phyloP scores from a whole-genome alignment of 2,329 filamentous ascomycete genomes.

The Cryphonectria carpinicola region DNA sequence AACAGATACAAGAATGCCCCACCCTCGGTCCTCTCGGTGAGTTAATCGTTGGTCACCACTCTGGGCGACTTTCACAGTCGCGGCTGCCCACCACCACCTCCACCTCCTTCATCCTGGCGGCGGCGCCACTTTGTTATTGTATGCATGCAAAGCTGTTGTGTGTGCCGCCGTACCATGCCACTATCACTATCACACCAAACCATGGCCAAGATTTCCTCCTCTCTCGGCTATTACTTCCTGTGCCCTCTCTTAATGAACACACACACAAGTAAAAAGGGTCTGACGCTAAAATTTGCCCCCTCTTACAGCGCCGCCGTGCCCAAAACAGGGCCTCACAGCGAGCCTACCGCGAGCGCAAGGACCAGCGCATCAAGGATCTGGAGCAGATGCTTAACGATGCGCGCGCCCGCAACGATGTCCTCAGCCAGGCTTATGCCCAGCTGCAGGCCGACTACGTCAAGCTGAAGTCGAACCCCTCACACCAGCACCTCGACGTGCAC shows the following conservation, averaged over 20 bases:
- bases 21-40: slow-evolving; percentile 53
- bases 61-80: not conserved
- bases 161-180: slow-evolving; percentile 13
- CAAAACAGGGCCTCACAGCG: slow-evolving; percentile 65
- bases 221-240: not conserved
- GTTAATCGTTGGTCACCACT: slow-evolving; percentile 30
- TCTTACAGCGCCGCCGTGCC: slow-evolving; percentile 55
- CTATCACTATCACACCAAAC: slow-evolving; percentile 8
- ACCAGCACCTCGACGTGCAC: slow-evolving; percentile 34
- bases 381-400: slow-evolving; percentile 59
- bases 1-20: slow-evolving; percentile 59
- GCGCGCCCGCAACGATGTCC: slow-evolving; percentile 57
- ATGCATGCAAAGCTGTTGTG: not conserved
- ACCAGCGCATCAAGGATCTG: slow-evolving; percentile 67
- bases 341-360: slow-evolving; percentile 65
- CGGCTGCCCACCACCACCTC: slow-evolving; percentile 3
- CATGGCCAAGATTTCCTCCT: not conserved
- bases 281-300: not conserved
- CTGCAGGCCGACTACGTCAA: slow-evolving; percentile 51
- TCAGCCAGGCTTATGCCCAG: slow-evolving; percentile 57
- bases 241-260: not conserved
- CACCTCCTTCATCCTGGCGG: not conserved
- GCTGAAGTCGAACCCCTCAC: slow-evolving; percentile 37
- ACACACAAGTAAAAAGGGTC: no score
- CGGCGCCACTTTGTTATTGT: slow-evolving; percentile 5